Percentiles rank a stretch among this genome's conserved stretches.
These are phyloP conservation scores for Ophiocordyceps camponoti-floridani DNA, from an alignment of 2,329 filamentous ascomycete species.

Conservation along the genomic window DNA sequence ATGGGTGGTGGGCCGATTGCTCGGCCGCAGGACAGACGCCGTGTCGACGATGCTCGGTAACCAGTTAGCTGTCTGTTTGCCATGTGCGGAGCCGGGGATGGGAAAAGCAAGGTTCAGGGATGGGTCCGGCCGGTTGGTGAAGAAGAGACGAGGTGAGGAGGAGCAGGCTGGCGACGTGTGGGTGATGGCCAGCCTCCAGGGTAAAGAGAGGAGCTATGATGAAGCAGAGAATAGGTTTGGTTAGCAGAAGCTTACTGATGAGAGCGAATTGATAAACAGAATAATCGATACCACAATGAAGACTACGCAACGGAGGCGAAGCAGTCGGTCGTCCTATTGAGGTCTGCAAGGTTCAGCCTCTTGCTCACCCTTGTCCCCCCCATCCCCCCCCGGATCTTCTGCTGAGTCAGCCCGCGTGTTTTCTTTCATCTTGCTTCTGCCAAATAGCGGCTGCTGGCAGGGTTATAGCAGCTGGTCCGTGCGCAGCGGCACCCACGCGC, in stretches of 20 bases:
- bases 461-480: slow-evolving; percentile 1
- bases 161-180: not conserved
- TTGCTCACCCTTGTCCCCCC: not conserved
- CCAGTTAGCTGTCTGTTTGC: no score
- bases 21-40: not conserved
- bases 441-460: not conserved
- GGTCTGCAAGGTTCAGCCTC: not conserved
- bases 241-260: no score
- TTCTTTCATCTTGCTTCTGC: not conserved
- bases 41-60: no score
- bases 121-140: not conserved
- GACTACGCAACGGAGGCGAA: no score
- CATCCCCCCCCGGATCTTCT: not conserved
- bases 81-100: no score
- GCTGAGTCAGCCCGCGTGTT: not conserved
- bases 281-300: no score
- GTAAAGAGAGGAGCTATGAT: no score
- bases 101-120: not conserved
- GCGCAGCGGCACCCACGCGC: slow-evolving; percentile 16
- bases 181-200: no score
- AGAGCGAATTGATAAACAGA: no score
- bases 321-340: not conserved
- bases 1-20: not conserved
- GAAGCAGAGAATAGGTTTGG: no score
- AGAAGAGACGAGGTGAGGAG: not conserved